Evolutionary conservation across 139 green algal genomes (phyloP), one percentile per base, ranked within the genome.

Genomic region (Mychonastes homosphaera): DNA sequence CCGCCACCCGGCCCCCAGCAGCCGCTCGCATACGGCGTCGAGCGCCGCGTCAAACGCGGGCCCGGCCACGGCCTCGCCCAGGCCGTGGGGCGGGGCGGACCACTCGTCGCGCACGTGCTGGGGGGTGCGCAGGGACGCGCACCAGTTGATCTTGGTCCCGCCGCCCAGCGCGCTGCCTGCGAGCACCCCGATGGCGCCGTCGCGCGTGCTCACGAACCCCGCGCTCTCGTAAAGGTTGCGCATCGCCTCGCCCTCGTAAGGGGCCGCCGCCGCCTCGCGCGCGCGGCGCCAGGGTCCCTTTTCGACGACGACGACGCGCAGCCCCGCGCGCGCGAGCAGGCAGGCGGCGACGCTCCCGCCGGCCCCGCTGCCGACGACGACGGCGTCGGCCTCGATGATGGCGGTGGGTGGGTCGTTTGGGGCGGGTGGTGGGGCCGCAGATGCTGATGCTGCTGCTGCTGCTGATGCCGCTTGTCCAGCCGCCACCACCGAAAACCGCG

Each of bases 81-180:
- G 49, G 35, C 53, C 28, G 28, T 73, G 58, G 1, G 29, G 64
- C 4, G 27, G n/a, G 4, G 52, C 39, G 7, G 61, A 54, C 68
- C 72, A 76, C 63, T 77, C 72, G 4, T 51, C 33, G 23, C 49
- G 50, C 15, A 80, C 69, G 21, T 75, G 69, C 18, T 56, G 28
- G 16, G 70, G 73, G 5, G 73, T 61, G 52, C 46, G 61, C 27
- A 80, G 50, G n/a, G 54, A 70, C 18, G 68, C 79, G 13, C 50
- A 70, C 82, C 82, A 90, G 63, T 90, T 90, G 69, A 90, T 65
- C 43, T 78, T 72, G 12, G 75, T 86, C 16, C 82, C 48, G 23
- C 82, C 82, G 0, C 82, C 82, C 18, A 90, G 45, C 3, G 79
- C 85, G 8, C 59, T 36, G 3, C 82, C 82, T 30, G 82, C 82